Percentiles rank a stretch among this genome's conserved stretches.
Evolutionary conservation across 2,329 filamentous ascomycete genomes (phyloP).

Genomic region (Fusarium agapanthi): DNA sequence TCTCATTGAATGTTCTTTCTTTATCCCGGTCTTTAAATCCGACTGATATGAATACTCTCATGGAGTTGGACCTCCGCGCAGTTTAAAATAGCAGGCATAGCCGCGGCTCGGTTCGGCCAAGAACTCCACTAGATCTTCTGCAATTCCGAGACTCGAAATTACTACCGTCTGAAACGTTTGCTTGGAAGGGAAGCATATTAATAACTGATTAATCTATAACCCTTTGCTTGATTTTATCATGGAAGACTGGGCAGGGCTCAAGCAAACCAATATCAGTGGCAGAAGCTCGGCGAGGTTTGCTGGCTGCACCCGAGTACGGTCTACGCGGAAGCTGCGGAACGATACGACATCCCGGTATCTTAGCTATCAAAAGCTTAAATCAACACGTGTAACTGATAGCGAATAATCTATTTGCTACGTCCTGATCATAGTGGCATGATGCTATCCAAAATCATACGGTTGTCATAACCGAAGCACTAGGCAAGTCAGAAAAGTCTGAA

Average conservation of each 20-base stretch:
- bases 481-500: not conserved
- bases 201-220: too few relatives aligned
- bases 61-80: not conserved
- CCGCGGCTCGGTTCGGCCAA: slow-evolving; percentile 1
- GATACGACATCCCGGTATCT: not conserved
- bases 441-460: not conserved
- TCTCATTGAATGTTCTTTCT: too few relatives aligned
- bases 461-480: not conserved
- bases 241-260: not conserved
- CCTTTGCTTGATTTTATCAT: not conserved
- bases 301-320: not conserved
- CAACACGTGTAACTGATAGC: not conserved
- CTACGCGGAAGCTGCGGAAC: not conserved
- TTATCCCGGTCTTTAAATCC: rapidly evolving
- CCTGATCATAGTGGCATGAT: not conserved
- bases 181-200: too few relatives aligned
- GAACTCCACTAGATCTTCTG: not conserved
- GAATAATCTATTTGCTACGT: not conserved
- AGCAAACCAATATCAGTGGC: not conserved
- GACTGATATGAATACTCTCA: not conserved
- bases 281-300: not conserved
- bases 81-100: not conserved
- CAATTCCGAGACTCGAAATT: not conserved
- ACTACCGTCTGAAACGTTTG: not conserved
- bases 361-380: not conserved